Evolutionary conservation across 2,329 filamentous ascomycete species (phyloP), one percentile per base, ranked within the genome.

Genomic region (Penicillium fuscoglaucum): DNA sequence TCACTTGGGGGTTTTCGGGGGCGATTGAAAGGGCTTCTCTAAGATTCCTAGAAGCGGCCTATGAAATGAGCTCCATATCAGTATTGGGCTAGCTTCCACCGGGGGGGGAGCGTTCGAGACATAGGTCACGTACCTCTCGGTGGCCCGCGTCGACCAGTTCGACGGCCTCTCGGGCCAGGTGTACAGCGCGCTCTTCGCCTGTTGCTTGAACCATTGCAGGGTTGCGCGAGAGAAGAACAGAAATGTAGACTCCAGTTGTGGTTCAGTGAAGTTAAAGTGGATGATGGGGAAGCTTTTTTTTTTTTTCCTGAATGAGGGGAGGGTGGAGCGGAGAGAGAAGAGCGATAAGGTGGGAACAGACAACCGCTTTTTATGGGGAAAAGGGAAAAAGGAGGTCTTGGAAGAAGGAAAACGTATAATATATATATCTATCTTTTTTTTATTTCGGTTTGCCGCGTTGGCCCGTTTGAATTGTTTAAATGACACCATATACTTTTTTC

Each of bases 1-100:
- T 78, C 54, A 82, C 78, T 46, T 78, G 70, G 13, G 72, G 63
- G 58, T 79, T 76, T 29, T 80, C 74, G 37, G 78, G 76, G 26
- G 77, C 78, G 33, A 82, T 69, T 29, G 77, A 74, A 47, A 79
- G 73, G n/a, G 79, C 79, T 72, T 81, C 78, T 68, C 78, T 76
- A 55, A 82, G 72, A 63, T 79, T 80, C 61, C 78, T 70, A 43
- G 78, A 78, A 39, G 78, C 79, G 57, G 78, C 75, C 79, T 81
- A 58, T 53, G 57, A 51, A 35, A 13, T 21, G 5, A 56, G 26
- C 13, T 28, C 21, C 19, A 46, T 40, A 39, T 53, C 46, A 43
- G 40, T 10, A 29, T 12, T 6, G 19, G 24, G 21, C 28, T 43
- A 39, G 21, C 43, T 47, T 48, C n/a, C 31, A 37, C 15, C 17